phyloP scores from a whole-genome alignment of 768 basidiomycete genomes.

The Thelephora aurantiotincta region DNA sequence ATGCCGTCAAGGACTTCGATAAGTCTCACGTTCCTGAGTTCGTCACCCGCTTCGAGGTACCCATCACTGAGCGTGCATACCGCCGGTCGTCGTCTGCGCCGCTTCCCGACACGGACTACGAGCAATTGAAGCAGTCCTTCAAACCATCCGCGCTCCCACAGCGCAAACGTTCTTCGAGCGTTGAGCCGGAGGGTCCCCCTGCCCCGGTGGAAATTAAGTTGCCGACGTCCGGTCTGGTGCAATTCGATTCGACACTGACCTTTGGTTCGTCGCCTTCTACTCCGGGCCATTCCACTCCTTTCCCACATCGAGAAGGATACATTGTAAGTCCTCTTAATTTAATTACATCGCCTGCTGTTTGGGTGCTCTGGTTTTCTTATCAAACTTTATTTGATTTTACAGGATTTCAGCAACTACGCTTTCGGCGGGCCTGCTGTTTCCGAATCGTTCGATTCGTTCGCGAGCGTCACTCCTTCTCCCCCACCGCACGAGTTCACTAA shows the following conservation, averaged over 20 bases:
- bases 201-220: neutral
- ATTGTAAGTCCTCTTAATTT: neutral
- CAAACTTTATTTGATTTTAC: neutral
- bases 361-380: no score
- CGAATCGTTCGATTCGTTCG: neutral
- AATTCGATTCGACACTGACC: neutral
- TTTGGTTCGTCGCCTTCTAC: neutral
- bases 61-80: constrained; percentile 58
- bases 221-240: neutral
- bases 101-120: constrained; percentile 10
- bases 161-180: neutral
- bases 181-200: neutral
- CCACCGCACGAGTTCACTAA: neutral
- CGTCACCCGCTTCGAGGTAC: constrained; percentile 59
- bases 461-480: neutral
- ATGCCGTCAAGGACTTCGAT: constrained; percentile 26
- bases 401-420: neutral
- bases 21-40: constrained; percentile 39
- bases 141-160: constrained; percentile 1
- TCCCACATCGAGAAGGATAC: neutral
- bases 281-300: neutral
- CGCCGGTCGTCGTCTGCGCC: constrained; percentile 47
- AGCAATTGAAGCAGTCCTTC: constrained; percentile 12
- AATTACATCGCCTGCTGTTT: neutral
- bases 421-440: neutral